Percentiles rank a stretch among this genome's conserved stretches.
phyloP scores from a whole-genome alignment of 208 protist genomes.

The Leishmania gerbilli region DNA sequence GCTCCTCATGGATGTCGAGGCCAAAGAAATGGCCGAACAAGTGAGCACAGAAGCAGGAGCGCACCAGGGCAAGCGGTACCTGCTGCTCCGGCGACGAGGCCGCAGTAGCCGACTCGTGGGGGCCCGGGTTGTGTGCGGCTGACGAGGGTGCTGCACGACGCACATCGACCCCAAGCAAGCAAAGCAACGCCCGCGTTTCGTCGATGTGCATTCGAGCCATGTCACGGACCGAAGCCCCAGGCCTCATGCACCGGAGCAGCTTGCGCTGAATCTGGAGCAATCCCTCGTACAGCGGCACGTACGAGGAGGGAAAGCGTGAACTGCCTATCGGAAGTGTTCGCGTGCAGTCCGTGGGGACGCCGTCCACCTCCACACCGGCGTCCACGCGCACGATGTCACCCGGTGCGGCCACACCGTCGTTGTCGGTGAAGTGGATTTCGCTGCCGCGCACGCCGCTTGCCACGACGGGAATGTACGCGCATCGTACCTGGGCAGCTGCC shows the following conservation, averaged over 20 bases:
- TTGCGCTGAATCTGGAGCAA: slow-evolving; percentile 45
- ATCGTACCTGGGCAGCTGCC: slow-evolving; percentile 16
- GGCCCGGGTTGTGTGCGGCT: background rate
- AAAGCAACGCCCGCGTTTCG: slow-evolving; percentile 31
- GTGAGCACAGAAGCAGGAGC: slow-evolving; percentile 60
- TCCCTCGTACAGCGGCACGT: slow-evolving; percentile 34
- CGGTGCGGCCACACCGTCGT: slow-evolving; percentile 18
- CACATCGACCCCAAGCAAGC: slow-evolving; percentile 29
- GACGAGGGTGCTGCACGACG: background rate
- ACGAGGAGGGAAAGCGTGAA: slow-evolving; percentile 6
- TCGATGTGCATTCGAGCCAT: slow-evolving; percentile 38
- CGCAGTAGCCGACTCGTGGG: background rate
- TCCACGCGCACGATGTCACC: slow-evolving; percentile 51
- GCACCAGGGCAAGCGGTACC: slow-evolving; percentile 28
- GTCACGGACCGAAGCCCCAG: slow-evolving; percentile 28
- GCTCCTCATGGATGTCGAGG: slow-evolving; percentile 60
- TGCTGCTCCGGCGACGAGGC: slow-evolving; percentile 6
- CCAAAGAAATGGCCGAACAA: slow-evolving; percentile 61
- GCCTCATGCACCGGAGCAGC: slow-evolving; percentile 32
- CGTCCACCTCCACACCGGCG: slow-evolving; percentile 47
- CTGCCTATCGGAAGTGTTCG: slow-evolving; percentile 52
- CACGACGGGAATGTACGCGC: slow-evolving; percentile 59
- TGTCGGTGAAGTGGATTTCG: slow-evolving; percentile 64
- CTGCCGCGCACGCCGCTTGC: slow-evolving; percentile 38
- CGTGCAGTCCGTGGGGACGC: slow-evolving; percentile 68